phyloP scores from a whole-genome alignment of 2,329 filamentous ascomycete genomes.

The Cyphellophora europaea region DNA sequence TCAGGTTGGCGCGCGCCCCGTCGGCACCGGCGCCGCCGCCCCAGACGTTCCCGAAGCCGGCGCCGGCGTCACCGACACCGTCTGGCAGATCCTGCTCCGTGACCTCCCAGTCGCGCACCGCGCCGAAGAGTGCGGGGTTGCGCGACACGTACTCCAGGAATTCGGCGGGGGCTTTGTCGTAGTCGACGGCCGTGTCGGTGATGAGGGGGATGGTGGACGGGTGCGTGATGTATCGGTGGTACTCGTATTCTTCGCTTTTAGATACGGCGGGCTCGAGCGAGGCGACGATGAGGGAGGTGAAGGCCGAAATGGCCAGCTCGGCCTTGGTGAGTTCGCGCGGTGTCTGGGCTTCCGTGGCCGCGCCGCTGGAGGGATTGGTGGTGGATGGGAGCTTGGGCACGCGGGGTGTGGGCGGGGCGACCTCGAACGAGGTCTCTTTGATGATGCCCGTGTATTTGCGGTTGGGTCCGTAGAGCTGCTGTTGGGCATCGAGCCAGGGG shows the following conservation, averaged over 20 bases:
- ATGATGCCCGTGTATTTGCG: constrained; percentile 43
- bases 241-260: constrained; percentile 84
- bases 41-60: constrained; percentile 38
- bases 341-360: constrained; percentile 38
- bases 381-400: constrained; percentile 15
- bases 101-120: constrained; percentile 4
- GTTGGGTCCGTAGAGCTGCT: constrained; percentile 21
- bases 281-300: constrained; percentile 69
- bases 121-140: constrained; percentile 26
- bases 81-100: constrained; percentile 9
- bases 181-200: constrained; percentile 29
- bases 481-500: constrained; percentile 23
- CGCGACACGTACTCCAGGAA: constrained; percentile 69
- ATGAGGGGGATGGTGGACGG: constrained; percentile 75
- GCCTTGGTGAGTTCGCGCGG: constrained; percentile 56
- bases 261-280: constrained; percentile 79
- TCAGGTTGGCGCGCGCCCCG: too few relatives aligned
- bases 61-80: constrained; percentile 48
- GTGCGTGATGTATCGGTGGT: constrained; percentile 79
- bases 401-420: constrained; percentile 14
- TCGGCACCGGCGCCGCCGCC: too few relatives aligned
- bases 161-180: constrained; percentile 38
- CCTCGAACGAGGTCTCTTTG: constrained; percentile 37
- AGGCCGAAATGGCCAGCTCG: constrained; percentile 64
- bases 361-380: constrained; percentile 36